Percentiles rank a stretch among this genome's conserved stretches.
These are phyloP conservation scores for Sideroxylon spinosum DNA, from an alignment of 179 eudicot species.

Conservation along the genomic window DNA sequence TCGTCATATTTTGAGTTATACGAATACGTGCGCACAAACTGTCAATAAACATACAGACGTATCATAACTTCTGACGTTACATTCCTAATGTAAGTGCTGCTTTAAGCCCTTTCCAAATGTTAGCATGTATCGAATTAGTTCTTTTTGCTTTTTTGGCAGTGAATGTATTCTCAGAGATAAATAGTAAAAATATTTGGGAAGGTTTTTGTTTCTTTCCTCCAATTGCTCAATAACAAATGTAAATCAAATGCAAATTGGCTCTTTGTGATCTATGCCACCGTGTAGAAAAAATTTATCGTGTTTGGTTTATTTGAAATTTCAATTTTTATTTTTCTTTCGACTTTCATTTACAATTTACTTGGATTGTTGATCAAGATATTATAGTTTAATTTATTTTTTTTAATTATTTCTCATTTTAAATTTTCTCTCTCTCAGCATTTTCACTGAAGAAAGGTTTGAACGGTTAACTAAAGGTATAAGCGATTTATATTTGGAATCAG, in stretches of 20 bases:
- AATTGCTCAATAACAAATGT: background rate
- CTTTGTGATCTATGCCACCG: background rate
- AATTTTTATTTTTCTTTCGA: background rate
- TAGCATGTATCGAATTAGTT: background rate
- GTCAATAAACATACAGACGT: background rate
- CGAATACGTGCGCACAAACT: background rate
- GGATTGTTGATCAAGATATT: background rate
- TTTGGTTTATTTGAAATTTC: background rate
- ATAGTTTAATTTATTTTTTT: background rate
- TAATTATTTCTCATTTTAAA: conserved; percentile 8
- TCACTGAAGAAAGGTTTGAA: conserved; percentile 85
- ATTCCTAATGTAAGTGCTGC: background rate
- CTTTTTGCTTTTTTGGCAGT: background rate
- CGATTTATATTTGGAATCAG: conserved; percentile 44
- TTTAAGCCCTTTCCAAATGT: background rate
- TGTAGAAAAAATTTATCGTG: background rate
- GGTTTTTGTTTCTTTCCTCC: conserved; percentile 6
- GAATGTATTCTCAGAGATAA: background rate
- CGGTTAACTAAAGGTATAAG: conserved; percentile 56
- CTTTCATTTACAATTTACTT: background rate
- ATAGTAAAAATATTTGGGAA: background rate
- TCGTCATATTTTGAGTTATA: background rate
- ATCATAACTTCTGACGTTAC: background rate
- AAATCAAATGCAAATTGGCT: background rate
- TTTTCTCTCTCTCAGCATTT: conserved; percentile 41